Conservation (phyloP, 306 rosid genomes). For the Bauhinia variegata region DNA sequence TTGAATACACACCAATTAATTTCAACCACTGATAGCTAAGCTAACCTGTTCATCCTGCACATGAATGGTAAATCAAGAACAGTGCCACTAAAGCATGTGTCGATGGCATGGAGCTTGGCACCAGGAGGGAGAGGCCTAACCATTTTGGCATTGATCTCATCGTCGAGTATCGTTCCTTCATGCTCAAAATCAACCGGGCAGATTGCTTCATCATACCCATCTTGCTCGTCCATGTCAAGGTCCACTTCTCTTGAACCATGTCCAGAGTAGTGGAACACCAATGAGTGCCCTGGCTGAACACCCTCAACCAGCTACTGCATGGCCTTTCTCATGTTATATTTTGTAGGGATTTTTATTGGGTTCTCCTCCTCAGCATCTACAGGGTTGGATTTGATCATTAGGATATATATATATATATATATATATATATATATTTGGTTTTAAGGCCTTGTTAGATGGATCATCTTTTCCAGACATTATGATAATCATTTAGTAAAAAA, state of each 20-base stretch:
- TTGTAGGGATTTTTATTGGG: constrained; percentile 57
- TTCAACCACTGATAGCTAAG: not conserved
- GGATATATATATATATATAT: not conserved
- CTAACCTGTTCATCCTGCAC: constrained; percentile 60
- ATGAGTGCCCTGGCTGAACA: constrained; percentile 58
- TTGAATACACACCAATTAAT: no score
- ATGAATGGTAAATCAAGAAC: constrained; percentile 61
- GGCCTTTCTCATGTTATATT: constrained; percentile 54
- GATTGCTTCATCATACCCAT: constrained; percentile 62
- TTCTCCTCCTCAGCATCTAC: constrained; percentile 57
- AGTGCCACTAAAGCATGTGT: constrained; percentile 67
- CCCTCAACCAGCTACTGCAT: constrained; percentile 66
- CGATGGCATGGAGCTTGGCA: constrained; percentile 68
- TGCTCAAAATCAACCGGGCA: constrained; percentile 65
- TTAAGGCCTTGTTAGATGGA: no score
- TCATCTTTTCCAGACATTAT: no score
- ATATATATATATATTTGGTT: no score
- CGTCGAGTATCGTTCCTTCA: constrained; percentile 59
- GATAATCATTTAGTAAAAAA: no score
- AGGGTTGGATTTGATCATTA: not conserved
- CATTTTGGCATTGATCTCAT: constrained; percentile 64
- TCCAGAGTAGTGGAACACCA: constrained; percentile 69
- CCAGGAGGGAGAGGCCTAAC: constrained; percentile 64
- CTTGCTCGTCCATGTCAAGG: constrained; percentile 52
- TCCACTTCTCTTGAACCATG: constrained; percentile 54